Evolutionary conservation across 495 filamentous ascomycete genomes (phyloP).

Genomic region (Amniculicola lignicola): DNA sequence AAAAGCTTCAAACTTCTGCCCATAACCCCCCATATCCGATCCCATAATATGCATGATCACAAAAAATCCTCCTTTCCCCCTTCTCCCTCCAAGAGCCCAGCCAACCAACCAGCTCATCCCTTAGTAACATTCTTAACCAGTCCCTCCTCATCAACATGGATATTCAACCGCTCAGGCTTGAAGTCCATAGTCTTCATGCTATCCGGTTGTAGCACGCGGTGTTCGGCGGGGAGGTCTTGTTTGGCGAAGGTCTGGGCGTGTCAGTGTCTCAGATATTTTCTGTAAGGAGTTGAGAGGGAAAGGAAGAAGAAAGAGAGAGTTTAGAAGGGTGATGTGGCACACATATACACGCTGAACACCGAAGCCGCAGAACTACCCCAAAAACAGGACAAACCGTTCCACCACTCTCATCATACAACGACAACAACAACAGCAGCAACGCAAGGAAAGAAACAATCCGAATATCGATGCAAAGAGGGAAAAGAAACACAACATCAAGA

Average conservation of each 20-base stretch:
- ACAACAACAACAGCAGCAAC: too few species aligned
- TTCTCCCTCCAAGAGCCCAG: too few species aligned
- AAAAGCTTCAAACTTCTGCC: too few species aligned
- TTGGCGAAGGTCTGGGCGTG: slow-evolving; percentile 67
- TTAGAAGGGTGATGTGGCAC: background rate
- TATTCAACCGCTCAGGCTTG: slow-evolving; percentile 63
- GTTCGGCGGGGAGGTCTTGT: slow-evolving; percentile 64
- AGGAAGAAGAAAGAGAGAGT: background rate
- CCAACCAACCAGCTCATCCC: too few species aligned
- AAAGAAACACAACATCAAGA: background rate
- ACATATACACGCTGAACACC: background rate
- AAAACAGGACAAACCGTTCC: too few species aligned
- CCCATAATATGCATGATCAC: too few species aligned
- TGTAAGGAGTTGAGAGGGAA: background rate
- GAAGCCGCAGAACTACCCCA: too few species aligned
- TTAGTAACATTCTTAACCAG: slow-evolving; percentile 76
- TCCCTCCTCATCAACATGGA: slow-evolving; percentile 68
- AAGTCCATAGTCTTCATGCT: slow-evolving; percentile 61
- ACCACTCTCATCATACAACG: too few species aligned
- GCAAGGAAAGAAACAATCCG: too few species aligned
- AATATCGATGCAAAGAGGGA: background rate
- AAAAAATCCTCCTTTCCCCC: too few species aligned
- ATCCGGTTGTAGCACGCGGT: slow-evolving; percentile 65
- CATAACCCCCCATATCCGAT: too few species aligned
- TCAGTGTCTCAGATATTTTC: background rate